These are phyloP conservation scores for Spathaspora arborariae DNA, from an alignment of 805 yeast species.

Conservation along the genomic window DNA sequence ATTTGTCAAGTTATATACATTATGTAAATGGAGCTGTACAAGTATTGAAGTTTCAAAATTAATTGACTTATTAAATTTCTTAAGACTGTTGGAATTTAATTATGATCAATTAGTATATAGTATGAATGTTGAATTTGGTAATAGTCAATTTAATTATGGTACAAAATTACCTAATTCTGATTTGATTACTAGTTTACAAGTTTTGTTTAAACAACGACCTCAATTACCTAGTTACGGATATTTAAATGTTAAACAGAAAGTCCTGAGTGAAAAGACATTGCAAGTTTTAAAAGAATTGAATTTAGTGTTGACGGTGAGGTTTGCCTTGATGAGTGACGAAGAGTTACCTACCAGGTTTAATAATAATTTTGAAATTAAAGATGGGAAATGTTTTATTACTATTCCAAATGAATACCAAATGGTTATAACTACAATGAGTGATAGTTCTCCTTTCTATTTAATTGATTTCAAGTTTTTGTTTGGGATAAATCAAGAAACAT, in stretches of 20 bases:
- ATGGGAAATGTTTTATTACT: conserved; percentile 72
- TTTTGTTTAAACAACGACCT: conserved; percentile 74
- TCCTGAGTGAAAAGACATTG: conserved; percentile 41
- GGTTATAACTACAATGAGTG: conserved; percentile 67
- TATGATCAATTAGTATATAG: conserved; percentile 61
- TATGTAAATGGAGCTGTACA: conserved; percentile 83
- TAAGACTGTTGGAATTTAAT: conserved; percentile 71
- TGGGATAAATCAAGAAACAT: conserved; percentile 37
- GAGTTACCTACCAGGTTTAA: conserved; percentile 64
- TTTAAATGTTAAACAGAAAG: not conserved
- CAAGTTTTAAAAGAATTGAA: conserved; percentile 66
- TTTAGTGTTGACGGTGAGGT: conserved; percentile 65
- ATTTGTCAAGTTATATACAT: conserved; percentile 76
- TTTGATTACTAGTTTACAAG: conserved; percentile 81
- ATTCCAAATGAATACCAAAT: conserved; percentile 62
- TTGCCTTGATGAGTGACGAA: conserved; percentile 51
- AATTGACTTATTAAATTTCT: conserved; percentile 86
- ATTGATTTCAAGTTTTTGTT: conserved; percentile 72
- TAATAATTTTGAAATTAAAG: conserved; percentile 53
- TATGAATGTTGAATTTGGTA: conserved; percentile 62
- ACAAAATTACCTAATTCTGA: conserved; percentile 95
- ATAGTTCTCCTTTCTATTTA: conserved; percentile 63
- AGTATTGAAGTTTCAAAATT: conserved; percentile 67
- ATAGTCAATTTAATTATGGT: conserved; percentile 44
- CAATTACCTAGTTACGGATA: conserved; percentile 54